A percentile compares a stretch with the other conserved stretches of the same genome.
These are phyloP conservation scores for Pelargonium myrrhifolium DNA, from an alignment of 441 rosid genomes.

Conservation along the genomic window DNA sequence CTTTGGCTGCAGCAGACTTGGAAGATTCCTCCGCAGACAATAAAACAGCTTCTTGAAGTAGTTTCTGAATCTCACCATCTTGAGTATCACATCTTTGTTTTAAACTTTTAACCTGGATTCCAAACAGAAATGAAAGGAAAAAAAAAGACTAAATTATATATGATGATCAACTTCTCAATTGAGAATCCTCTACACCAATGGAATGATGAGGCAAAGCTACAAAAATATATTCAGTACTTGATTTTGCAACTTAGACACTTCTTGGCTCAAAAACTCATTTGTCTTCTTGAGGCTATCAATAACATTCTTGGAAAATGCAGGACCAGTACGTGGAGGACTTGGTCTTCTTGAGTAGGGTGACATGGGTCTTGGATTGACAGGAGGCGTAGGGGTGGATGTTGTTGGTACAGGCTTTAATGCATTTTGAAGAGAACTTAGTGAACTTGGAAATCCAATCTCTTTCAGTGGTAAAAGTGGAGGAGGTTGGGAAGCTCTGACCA, in stretches of 20 bases:
- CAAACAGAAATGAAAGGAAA: constrained; percentile 7
- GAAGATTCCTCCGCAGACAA: constrained; percentile 77
- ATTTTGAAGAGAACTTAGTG: constrained; percentile 55
- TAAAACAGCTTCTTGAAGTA: constrained; percentile 73
- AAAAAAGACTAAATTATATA: constrained; percentile 11
- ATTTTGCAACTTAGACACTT: constrained; percentile 66
- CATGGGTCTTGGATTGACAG: constrained; percentile 88
- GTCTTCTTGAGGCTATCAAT: constrained; percentile 65
- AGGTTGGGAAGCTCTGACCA: constrained; percentile 79
- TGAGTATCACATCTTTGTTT: constrained; percentile 72
- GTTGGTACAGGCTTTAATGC: constrained; percentile 43
- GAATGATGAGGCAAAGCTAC: constrained; percentile 11
- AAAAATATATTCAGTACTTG: constrained; percentile 38
- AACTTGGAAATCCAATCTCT: constrained; percentile 67
- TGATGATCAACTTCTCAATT: constrained; percentile 6
- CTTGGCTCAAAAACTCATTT: constrained; percentile 69
- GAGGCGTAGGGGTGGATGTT: constrained; percentile 78
- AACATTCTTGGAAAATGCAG: constrained; percentile 55
- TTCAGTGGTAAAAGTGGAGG: constrained; percentile 59
- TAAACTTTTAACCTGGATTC: constrained; percentile 46
- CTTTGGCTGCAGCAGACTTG: constrained; percentile 91
- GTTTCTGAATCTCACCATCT: constrained; percentile 75
- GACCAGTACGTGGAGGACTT: constrained; percentile 88
- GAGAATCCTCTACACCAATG: neutral
- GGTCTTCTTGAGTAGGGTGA: constrained; percentile 84